These are phyloP conservation scores for Striga hermonthica DNA, from an alignment of 305 asterid species.

Conservation along the genomic window DNA sequence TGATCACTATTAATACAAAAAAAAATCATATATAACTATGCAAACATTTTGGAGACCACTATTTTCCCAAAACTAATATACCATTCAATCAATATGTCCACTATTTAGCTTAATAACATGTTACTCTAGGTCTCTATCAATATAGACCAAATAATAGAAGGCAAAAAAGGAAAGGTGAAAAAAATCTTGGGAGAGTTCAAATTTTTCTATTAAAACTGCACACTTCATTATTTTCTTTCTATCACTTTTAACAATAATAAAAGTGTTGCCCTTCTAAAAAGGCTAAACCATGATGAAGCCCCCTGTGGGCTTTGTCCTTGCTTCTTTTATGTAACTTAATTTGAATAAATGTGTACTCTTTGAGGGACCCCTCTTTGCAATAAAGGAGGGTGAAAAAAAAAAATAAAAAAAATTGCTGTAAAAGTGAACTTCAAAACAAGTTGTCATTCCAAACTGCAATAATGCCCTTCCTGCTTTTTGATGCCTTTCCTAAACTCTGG, in stretches of 20 bases:
- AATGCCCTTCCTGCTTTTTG: constrained; percentile 34
- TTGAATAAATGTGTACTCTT: constrained; percentile 31
- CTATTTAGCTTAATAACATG: constrained; percentile 27
- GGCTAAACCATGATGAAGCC: constrained; percentile 46
- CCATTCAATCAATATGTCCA: constrained; percentile 11
- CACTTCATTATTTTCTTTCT: constrained; percentile 5
- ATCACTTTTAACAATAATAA: constrained; percentile 27
- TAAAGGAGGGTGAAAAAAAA: constrained; percentile 33
- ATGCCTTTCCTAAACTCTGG: constrained; percentile 20
- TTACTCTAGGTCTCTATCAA: constrained; percentile 22
- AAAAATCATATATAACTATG: no score
- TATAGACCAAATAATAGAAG: constrained; percentile 29
- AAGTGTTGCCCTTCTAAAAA: constrained; percentile 45
- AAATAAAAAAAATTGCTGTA: constrained; percentile 28
- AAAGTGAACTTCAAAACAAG: constrained; percentile 33
- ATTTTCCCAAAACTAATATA: no score
- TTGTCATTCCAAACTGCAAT: constrained; percentile 33
- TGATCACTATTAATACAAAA: no score
- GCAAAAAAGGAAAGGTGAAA: constrained; percentile 34
- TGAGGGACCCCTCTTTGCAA: constrained; percentile 33
- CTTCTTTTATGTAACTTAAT: constrained; percentile 24
- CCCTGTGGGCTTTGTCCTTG: constrained; percentile 40
- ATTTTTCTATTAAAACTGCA: constrained; percentile 12
- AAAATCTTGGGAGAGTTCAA: constrained; percentile 26
- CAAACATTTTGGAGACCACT: no score